Conservation (phyloP, 1,284 basidiomycete genomes). For the Moesziomyces antarcticus region DNA sequence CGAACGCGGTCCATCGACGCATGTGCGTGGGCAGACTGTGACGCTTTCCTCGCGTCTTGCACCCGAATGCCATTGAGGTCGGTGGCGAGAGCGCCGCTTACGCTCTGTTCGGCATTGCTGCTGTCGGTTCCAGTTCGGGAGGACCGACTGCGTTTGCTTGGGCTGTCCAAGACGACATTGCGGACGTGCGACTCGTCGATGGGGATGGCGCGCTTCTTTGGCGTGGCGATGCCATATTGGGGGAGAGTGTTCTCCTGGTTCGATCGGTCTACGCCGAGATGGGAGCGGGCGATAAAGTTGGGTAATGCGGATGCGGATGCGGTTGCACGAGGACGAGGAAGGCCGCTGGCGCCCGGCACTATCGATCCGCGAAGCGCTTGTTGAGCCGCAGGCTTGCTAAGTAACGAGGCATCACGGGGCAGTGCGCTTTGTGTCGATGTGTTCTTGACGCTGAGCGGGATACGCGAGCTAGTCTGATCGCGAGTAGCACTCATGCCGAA, state of each 20-base stretch:
- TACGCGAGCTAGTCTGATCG: slow-evolving; percentile 32
- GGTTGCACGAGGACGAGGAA: slow-evolving; percentile 31
- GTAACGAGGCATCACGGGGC: slow-evolving; percentile 18
- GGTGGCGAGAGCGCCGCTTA: slow-evolving; percentile 35
- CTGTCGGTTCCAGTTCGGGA: slow-evolving; percentile 48
- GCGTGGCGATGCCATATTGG: slow-evolving; percentile 43
- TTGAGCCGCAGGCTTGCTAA: slow-evolving; percentile 26
- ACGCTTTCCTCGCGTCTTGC: slow-evolving; percentile 24
- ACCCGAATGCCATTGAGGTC: slow-evolving; percentile 46
- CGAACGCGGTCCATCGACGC: slow-evolving; percentile 11
- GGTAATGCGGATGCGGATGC: slow-evolving; percentile 25
- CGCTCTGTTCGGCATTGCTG: slow-evolving; percentile 44
- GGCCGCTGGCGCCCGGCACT: not conserved
- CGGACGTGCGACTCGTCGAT: slow-evolving; percentile 61
- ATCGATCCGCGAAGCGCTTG: slow-evolving; percentile 10
- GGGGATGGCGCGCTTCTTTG: slow-evolving; percentile 64
- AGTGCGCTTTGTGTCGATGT: slow-evolving; percentile 24
- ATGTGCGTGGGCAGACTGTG: slow-evolving; percentile 11
- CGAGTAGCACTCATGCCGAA: slow-evolving; percentile 34
- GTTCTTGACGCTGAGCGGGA: slow-evolving; percentile 50
- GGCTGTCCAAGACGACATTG: slow-evolving; percentile 51
- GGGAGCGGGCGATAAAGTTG: slow-evolving; percentile 45
- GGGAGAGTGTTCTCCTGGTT: slow-evolving; percentile 41
- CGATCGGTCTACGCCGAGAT: slow-evolving; percentile 37
- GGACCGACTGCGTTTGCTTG: slow-evolving; percentile 55